phyloP scores from a whole-genome alignment of 1,284 basidiomycete genomes.

The Sparassis latifolia region DNA sequence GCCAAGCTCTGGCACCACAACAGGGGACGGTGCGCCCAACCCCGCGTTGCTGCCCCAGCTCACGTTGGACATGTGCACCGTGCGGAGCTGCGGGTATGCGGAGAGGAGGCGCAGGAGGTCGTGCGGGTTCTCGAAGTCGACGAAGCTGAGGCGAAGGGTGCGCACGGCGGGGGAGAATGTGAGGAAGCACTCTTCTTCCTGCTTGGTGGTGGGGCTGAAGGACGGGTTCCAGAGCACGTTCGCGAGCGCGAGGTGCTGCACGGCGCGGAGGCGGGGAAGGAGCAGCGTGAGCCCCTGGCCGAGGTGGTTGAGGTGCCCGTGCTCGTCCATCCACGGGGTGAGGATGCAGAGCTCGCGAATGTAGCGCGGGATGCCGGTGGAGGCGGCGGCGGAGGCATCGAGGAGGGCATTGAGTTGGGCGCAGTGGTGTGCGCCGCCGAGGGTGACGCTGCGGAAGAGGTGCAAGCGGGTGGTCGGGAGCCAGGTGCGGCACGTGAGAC shows the following conservation, averaged over 20 bases:
- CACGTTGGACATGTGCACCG: neutral
- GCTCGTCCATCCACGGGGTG: neutral
- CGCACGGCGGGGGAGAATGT: neutral
- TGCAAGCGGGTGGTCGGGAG: neutral
- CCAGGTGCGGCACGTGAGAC: constrained; percentile 1
- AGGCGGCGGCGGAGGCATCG: neutral
- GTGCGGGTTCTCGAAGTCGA: neutral
- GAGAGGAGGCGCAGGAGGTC: neutral
- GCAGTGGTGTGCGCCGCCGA: neutral
- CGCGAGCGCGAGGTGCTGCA: neutral
- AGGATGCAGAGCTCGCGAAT: neutral
- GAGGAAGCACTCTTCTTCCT: neutral
- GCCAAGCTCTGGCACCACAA: neutral
- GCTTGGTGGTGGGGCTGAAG: neutral
- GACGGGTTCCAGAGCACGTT: neutral
- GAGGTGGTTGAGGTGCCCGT: neutral
- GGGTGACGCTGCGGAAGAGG: constrained; percentile 1
- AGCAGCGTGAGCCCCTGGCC: neutral
- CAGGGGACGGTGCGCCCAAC: neutral
- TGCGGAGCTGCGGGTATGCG: neutral
- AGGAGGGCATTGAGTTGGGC: neutral
- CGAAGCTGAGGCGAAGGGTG: neutral
- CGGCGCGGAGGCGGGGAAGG: neutral
- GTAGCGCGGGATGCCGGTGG: neutral
- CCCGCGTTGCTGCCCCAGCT: neutral